Evolutionary conservation across 768 basidiomycete genomes (phyloP).

Genomic region (Coprinopsis strossmayeri): DNA sequence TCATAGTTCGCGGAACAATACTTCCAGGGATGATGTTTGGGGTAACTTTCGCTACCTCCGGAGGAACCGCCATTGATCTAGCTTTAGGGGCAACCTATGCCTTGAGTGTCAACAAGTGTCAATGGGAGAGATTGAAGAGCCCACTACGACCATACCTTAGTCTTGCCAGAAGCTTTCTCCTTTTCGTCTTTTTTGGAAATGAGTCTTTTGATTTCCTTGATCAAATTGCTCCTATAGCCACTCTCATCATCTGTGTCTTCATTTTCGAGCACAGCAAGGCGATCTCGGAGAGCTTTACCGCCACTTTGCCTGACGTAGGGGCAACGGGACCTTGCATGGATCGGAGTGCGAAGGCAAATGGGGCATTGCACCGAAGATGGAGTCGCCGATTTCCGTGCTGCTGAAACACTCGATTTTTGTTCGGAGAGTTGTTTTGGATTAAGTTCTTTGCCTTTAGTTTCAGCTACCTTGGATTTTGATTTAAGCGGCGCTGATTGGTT

Average conservation of each 20-base stretch:
- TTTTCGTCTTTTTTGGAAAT: conserved; percentile 2
- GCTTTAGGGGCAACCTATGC: not conserved
- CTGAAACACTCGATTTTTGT: not conserved
- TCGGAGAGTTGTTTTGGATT: no score
- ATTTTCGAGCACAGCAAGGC: not conserved
- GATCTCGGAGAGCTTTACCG: not conserved
- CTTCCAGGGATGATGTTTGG: no score
- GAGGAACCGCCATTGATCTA: not conserved
- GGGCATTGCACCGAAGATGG: not conserved
- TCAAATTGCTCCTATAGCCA: not conserved
- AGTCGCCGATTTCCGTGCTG: not conserved
- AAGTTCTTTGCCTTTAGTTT: no score
- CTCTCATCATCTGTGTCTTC: not conserved
- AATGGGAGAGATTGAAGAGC: conserved; percentile 2
- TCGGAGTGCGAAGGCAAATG: not conserved
- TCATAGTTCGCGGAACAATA: no score
- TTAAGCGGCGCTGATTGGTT: no score
- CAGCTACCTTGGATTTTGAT: no score
- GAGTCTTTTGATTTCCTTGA: not conserved
- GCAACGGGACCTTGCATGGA: not conserved
- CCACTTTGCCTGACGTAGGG: not conserved
- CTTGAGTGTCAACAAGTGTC: conserved; percentile 1
- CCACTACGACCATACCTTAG: not conserved
- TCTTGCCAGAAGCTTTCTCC: not conserved
- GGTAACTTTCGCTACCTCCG: not conserved